These are phyloP conservation scores for Fusarium tanahbumbuense DNA, from an alignment of 2,329 filamentous ascomycete species.

Conservation along the genomic window DNA sequence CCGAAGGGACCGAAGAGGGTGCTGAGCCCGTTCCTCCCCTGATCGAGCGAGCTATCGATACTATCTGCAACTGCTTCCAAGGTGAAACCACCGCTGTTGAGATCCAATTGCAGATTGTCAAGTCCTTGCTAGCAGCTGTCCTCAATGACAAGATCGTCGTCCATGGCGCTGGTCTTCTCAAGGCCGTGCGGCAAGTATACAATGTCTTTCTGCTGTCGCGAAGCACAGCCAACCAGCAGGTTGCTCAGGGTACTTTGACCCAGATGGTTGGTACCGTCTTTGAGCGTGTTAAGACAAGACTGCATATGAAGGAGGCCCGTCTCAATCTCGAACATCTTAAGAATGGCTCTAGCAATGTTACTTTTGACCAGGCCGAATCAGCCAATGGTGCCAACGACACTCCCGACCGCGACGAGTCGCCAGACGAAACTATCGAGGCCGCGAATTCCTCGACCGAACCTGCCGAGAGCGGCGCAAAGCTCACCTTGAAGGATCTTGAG, in stretches of 20 bases:
- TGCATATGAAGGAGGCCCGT: conserved; percentile 88
- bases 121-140: conserved; percentile 93
- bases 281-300: conserved; percentile 86
- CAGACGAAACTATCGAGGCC: conserved; percentile 47
- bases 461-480: conserved; percentile 61
- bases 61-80: conserved; percentile 99
- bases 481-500: conserved; percentile 75
- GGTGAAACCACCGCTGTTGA: conserved; percentile 93
- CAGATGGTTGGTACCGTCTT: conserved; percentile 99
- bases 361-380: conserved; percentile 60
- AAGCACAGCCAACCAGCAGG: conserved; percentile 93
- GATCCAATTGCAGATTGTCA: conserved; percentile 97
- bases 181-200: conserved; percentile 97
- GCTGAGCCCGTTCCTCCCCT: conserved; percentile 69
- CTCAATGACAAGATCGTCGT: conserved; percentile 99
- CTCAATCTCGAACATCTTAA: conserved; percentile 66
- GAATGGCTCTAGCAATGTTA: conserved; percentile 63
- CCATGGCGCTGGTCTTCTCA: conserved; percentile 93
- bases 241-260: conserved; percentile 94
- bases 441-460: conserved; percentile 40
- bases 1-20: conserved; percentile 56
- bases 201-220: conserved; percentile 98
- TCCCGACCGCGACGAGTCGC: conserved; percentile 52
- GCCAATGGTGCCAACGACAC: conserved; percentile 54
- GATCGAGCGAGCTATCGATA: conserved; percentile 97